Evolutionary conservation across 2,329 filamentous ascomycete species (phyloP).

Genomic region (Ceratocystis huliohia): DNA sequence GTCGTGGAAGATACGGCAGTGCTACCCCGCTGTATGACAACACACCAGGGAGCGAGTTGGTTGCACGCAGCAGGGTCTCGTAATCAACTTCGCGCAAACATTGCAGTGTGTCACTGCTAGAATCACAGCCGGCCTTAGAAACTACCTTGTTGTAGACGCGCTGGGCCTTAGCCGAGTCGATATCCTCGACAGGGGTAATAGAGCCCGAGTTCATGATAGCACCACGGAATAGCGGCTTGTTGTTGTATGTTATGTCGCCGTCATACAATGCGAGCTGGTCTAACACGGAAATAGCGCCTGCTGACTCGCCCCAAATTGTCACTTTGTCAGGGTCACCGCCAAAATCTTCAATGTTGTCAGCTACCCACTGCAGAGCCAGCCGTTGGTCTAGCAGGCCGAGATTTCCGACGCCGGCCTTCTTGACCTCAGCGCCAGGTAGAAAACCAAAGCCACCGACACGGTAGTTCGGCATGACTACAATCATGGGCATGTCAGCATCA

Average conservation of each 20-base stretch:
- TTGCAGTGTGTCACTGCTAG: slow-evolving; percentile 36
- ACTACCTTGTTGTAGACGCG: slow-evolving; percentile 41
- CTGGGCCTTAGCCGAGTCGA: slow-evolving; percentile 46
- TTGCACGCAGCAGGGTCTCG: slow-evolving; percentile 40
- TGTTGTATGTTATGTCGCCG: slow-evolving; percentile 51
- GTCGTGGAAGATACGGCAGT: slow-evolving; percentile 49
- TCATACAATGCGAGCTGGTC: slow-evolving; percentile 51
- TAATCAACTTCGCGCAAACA: slow-evolving; percentile 45
- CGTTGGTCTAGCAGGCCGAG: slow-evolving; percentile 49
- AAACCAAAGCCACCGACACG: slow-evolving; percentile 52
- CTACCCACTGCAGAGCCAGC: slow-evolving; percentile 48
- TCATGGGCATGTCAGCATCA: slow-evolving; percentile 40
- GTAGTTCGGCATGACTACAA: slow-evolving; percentile 55
- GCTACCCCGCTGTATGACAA: slow-evolving; percentile 45
- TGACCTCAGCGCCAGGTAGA: slow-evolving; percentile 42
- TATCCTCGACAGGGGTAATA: slow-evolving; percentile 37
- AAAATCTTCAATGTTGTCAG: slow-evolving; percentile 51
- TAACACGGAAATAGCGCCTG: slow-evolving; percentile 47
- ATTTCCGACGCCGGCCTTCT: slow-evolving; percentile 43
- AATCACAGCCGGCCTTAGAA: slow-evolving; percentile 39
- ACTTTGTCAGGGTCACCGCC: slow-evolving; percentile 53
- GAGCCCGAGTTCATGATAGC: slow-evolving; percentile 52
- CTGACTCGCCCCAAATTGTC: slow-evolving; percentile 52
- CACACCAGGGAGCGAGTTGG: slow-evolving; percentile 45
- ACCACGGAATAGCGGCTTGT: slow-evolving; percentile 48